Base-by-base conservation (phyloP, 2,329 filamentous ascomycete genomes). In the Fusarium pseudonygamai region DNA sequence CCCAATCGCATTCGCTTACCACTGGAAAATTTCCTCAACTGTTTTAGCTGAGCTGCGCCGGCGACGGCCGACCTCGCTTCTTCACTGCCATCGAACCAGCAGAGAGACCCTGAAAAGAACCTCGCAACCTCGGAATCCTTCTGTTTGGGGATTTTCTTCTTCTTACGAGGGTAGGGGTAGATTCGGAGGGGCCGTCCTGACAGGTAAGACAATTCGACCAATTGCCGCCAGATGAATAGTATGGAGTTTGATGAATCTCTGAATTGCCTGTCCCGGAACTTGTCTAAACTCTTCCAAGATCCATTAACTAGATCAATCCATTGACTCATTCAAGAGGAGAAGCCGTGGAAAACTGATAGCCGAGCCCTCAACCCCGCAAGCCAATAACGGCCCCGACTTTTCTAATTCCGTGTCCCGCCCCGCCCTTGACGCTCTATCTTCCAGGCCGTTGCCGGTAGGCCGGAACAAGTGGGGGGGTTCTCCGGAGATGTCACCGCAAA, bases 381-480 rank as follows among this genome's bases (percentile, higher is more conserved):
- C 79, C 78, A 80, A 80, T 80, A 70, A 76, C 47, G 55, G 60
- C 62, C n/a, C 66, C 59, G 45, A 59, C 58, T 76, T 80, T 80
- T 64, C 73, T 62, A 80, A 80, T 80, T 50, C 50, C 50, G 60
- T 70, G 67, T 49, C 30, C 34, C 20, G 30, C 26, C 32, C 36
- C 28, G 46, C 58, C 57, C 40, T 24, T 50, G n/a, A 45, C 55
- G 50, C 47, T 52, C 24, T 73, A 45, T 73, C 34, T 18, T 63
- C 47, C 64, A 67, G 60, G 59, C 71, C 59, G 57, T 50, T 69
- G 59, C 69, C 66, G 49, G 61, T 59, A 56, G n/a, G 43, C 49
- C 62, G 70, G 70, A 63, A 56, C 34, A 71, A 56, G 71, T 69
- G 67, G 71, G 66, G 66, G 24, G 24, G 43, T 26, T 18, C 24